Evolutionary conservation across 345 rosid genomes (phyloP), one percentile per base, ranked within the genome.

Genomic region (Brassica cretica): DNA sequence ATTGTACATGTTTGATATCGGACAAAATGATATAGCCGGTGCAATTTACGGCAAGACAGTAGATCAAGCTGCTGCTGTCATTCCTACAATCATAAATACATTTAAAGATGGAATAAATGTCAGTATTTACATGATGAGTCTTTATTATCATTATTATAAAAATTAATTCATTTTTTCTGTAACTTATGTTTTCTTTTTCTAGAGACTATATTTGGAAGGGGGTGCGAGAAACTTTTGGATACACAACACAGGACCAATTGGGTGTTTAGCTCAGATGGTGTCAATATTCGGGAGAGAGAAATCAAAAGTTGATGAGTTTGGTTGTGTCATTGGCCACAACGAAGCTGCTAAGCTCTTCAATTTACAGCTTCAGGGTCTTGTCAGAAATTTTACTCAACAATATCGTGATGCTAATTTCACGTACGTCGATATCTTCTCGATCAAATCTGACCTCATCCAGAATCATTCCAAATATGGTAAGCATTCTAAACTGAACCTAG

Each of bases 211-310:
- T 64, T 30, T 14, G 25, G 32, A 66, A 24, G 91, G 91, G 25
- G 95, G 56, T n/a, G 56, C 70, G 0, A 83, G 89, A 55, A 78
- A 85, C 24, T 91, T 85, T 75, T 91, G 93, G 96, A 84, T 91
- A 71, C 96, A 88, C 69, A 85, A 83, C 74, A 91, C 96, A 6
- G 93, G 93, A 27, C 96, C 96, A n/a, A 79, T 89, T 24, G 92
- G 96, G 3, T 89, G 96, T 62, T 76, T 91, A 58, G 82, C 89
- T 37, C 87, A 84, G 3, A 37, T 76, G 62, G 46, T 88, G 8
- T 73, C 63, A 12, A 12, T 32, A 6, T 82, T 83, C 49, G 81
- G 84, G 4, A 72, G 72, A 6, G 76, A 81, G 3, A 76, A 76
- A 32, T 75, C 63, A 39, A 90, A 91, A 66, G 6, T 32, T 33